Percentiles rank a stretch among this genome's conserved stretches.
Evolutionary conservation across 73 alveolate species (phyloP).

Genomic region (Paramecium primaurelia): DNA sequence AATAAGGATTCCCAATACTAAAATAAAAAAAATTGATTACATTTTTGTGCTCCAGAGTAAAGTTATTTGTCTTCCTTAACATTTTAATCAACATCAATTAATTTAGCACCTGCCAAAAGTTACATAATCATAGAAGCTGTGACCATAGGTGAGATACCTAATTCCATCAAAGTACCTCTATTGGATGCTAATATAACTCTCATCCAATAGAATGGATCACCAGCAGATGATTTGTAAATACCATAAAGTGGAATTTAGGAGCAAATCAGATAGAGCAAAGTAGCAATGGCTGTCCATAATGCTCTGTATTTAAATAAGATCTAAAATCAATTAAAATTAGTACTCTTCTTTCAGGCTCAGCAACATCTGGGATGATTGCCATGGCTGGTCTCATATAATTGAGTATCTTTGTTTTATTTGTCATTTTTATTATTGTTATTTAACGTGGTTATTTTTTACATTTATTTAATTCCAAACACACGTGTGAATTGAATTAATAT

Average conservation of each 20-base stretch:
- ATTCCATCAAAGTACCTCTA: constrained; percentile 99
- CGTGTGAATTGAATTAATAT: constrained; percentile 5
- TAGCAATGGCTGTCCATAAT: constrained; percentile 98
- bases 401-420: constrained; percentile 79
- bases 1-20: constrained; percentile 48
- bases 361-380: constrained; percentile 97
- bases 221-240: constrained; percentile 82
- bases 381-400: constrained; percentile 90
- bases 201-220: constrained; percentile 99
- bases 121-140: constrained; percentile 99
- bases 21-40: neutral
- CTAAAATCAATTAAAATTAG: neutral
- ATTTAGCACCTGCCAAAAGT: constrained; percentile 97
- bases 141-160: constrained; percentile 99
- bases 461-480: neutral
- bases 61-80: constrained; percentile 96
- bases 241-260: constrained; percentile 99
- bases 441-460: neutral
- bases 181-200: constrained; percentile 99
- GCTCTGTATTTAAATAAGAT: constrained; percentile 81
- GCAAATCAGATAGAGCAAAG: constrained; percentile 97
- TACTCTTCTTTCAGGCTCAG: constrained; percentile 89
- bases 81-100: constrained; percentile 96
- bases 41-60: constrained; percentile 96
- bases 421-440: constrained; percentile 39